Evolutionary conservation across 2,329 filamentous ascomycete species (phyloP), one percentile per base, ranked within the genome.

Genomic region (Hypomyces rosellus): DNA sequence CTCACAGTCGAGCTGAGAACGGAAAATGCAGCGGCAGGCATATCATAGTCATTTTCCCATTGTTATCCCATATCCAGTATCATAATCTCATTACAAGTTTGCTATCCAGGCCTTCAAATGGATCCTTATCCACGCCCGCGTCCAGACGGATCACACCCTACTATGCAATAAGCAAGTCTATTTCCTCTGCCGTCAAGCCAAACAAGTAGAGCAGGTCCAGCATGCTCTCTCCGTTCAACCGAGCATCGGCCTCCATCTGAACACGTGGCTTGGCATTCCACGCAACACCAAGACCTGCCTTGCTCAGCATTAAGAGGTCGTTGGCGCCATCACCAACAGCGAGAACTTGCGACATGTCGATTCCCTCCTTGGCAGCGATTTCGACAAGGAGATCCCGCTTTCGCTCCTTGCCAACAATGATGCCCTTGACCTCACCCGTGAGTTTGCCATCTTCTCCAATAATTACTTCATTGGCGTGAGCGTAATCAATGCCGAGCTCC

Each of bases 221-320:
- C 64, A 93, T 68, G 55, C 76, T 87, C 54, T 81, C 75, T 18
- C 82, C 79, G 62, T 93, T 93, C 54, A 93, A 67, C 39, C 86
- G 75, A 13, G 84, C 82, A 25, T 83, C 81, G 2, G 88, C 88
- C 65, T 87, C 81, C 73, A 85, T 80, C 70, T 93, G 89, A 50
- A 93, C 88, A 52, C 82, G 76, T 2, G 88, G 86, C 73, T 93
- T 93, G 9, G 88, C 89, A 62, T 91, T 88, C 77, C 89, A 91
- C 2, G 88, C 88, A 3, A 93, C 83, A 16, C 88, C 89, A 36
- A 92, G 68, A 0, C 86, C 87, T 0, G 88, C 88, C 44, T 80
- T 78, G 8, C 75, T 76, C 75, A 93, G 82, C 88, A 93, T 93
- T 51, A 85, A 73, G 56, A 93, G 66, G 63, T 93, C 88, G 62